Conservation (phyloP, 768 basidiomycete genomes). For the Leucosporidium yakuticum region DNA sequence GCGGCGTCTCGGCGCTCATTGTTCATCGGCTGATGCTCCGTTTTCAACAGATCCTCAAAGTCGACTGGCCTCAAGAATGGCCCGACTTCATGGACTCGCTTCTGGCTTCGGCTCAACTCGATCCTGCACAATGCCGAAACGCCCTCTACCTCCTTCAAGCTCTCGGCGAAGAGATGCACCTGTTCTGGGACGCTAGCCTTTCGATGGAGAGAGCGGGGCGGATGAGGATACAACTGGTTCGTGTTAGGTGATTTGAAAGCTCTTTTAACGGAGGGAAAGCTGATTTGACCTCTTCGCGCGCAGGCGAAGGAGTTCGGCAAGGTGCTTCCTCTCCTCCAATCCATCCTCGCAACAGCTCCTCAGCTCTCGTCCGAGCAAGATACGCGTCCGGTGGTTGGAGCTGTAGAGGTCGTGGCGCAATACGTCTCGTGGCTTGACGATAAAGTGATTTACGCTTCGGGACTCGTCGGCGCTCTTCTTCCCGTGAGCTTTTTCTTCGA, state of each 20-base stretch:
- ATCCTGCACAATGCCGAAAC: background rate
- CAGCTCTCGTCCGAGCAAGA: background rate
- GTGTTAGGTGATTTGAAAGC: too few species aligned
- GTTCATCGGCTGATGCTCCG: too few species aligned
- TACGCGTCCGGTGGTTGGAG: background rate
- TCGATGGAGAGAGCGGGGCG: background rate
- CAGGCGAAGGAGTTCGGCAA: background rate
- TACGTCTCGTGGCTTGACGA: background rate
- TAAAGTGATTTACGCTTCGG: background rate
- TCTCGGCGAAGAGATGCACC: background rate
- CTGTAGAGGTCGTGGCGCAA: background rate
- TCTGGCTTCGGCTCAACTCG: background rate
- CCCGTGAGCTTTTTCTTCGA: background rate
- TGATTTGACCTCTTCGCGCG: background rate
- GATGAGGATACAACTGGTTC: background rate
- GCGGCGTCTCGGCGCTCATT: too few species aligned
- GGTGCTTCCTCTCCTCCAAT: background rate
- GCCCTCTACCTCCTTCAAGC: background rate
- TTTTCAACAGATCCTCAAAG: background rate
- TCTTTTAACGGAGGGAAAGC: too few species aligned
- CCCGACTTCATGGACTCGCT: background rate
- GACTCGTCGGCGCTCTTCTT: background rate
- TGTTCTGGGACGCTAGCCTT: background rate
- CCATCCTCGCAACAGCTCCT: background rate
- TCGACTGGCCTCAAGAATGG: constrained; percentile 1